phyloP scores from a whole-genome alignment of 2,329 filamentous ascomycete species.

The Chaetomium globosum region DNA sequence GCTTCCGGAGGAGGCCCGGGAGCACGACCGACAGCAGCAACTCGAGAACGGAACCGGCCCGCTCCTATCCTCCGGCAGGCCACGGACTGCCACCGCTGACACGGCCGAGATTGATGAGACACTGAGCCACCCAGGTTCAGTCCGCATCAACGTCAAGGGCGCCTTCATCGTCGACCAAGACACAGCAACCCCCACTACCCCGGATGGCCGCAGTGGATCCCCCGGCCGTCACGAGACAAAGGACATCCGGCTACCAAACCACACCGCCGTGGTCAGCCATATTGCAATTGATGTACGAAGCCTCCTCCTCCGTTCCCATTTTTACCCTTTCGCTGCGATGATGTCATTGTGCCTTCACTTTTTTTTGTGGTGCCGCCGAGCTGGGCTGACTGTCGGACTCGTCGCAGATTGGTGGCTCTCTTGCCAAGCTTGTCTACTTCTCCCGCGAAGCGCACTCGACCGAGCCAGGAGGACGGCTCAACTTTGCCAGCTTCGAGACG shows the following conservation, averaged over 20 bases:
- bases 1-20: conserved; percentile 15
- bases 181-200: conserved; percentile 53
- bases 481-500: conserved; percentile 96
- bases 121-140: conserved; percentile 66
- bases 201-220: conserved; percentile 50
- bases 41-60: conserved; percentile 1
- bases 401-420: conserved; percentile 83
- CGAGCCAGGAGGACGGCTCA: conserved; percentile 83
- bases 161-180: conserved; percentile 94
- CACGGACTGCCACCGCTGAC: conserved; percentile 44
- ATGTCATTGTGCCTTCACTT: conserved; percentile 32
- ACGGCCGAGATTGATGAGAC: conserved; percentile 63
- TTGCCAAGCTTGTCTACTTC: conserved; percentile 97
- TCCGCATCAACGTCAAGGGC: conserved; percentile 94
- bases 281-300: conserved; percentile 87
- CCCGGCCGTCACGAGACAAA: conserved; percentile 70
- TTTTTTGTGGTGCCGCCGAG: not conserved
- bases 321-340: conserved; percentile 28
- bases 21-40: conserved; percentile 13
- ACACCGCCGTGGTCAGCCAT: conserved; percentile 93
- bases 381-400: conserved; percentile 23
- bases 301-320: conserved; percentile 7
- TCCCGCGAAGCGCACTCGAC: conserved; percentile 79
- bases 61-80: conserved; percentile 32
- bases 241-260: conserved; percentile 94